Conservation (phyloP, 495 filamentous ascomycete genomes). For the Xylaria castorea region DNA sequence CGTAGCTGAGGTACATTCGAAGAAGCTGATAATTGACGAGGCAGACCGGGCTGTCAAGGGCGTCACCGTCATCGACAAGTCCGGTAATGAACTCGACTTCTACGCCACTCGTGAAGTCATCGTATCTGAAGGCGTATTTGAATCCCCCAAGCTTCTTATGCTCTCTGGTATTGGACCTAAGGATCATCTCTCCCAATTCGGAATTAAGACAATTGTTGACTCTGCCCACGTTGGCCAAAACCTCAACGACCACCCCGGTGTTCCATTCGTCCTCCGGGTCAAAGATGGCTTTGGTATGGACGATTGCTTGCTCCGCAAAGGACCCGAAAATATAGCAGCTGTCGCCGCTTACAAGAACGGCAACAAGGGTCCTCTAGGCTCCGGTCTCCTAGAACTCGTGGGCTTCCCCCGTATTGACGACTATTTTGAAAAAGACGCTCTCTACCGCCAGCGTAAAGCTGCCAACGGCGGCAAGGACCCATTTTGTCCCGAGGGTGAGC, state of each 20-base stretch:
- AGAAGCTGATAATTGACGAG: constrained; percentile 60
- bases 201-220: constrained; percentile 57
- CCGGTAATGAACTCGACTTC: constrained; percentile 48
- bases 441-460: constrained; percentile 58
- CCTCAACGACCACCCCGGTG: constrained; percentile 61
- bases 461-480: constrained; percentile 61
- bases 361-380: constrained; percentile 58
- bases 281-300: constrained; percentile 64
- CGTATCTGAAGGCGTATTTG: constrained; percentile 62
- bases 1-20: constrained; percentile 54
- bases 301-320: constrained; percentile 58
- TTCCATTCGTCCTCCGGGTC: constrained; percentile 61
- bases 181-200: constrained; percentile 53
- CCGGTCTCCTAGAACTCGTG: constrained; percentile 61
- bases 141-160: constrained; percentile 67
- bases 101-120: constrained; percentile 62
- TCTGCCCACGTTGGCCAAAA: constrained; percentile 64
- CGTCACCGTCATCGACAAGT: constrained; percentile 47
- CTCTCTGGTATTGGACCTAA: constrained; percentile 67
- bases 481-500: constrained; percentile 64
- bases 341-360: constrained; percentile 54
- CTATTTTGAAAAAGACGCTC: constrained; percentile 52
- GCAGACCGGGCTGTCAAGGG: constrained; percentile 40
- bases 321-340: constrained; percentile 53
- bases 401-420: constrained; percentile 65